phyloP scores from a whole-genome alignment of 768 basidiomycete genomes.

The Tulasnella sp. region DNA sequence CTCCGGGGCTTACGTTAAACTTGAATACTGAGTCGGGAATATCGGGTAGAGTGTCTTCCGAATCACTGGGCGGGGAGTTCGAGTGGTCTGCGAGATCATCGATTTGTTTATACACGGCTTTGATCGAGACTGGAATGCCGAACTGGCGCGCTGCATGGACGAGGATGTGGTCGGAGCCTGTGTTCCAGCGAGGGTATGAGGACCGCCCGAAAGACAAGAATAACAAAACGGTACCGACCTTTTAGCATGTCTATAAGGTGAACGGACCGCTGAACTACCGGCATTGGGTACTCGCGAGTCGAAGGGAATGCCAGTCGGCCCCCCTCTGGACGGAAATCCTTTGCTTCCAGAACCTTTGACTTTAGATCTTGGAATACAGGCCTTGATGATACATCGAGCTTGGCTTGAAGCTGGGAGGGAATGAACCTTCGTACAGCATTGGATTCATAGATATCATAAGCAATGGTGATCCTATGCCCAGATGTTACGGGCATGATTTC shows the following conservation, averaged over 20 bases:
- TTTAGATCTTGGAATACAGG: background rate
- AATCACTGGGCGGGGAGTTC: too few relatives aligned
- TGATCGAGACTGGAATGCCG: background rate
- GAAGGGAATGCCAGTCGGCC: background rate
- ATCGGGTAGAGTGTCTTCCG: background rate
- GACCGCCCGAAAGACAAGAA: background rate
- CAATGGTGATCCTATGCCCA: conserved; percentile 46
- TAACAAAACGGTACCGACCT: background rate
- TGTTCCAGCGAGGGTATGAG: background rate
- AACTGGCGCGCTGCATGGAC: background rate
- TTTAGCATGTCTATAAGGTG: background rate
- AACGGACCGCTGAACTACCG: background rate
- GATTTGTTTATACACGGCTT: background rate
- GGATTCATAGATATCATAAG: conserved; percentile 33
- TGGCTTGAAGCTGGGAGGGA: background rate
- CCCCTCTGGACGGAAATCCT: background rate
- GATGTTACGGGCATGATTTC: conserved; percentile 43
- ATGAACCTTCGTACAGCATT: background rate
- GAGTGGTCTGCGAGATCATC: background rate
- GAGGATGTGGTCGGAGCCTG: background rate
- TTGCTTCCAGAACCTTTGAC: background rate
- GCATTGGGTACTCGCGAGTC: background rate
- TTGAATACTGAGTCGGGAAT: background rate
- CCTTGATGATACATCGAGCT: background rate
- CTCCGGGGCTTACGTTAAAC: background rate